phyloP scores from a whole-genome alignment of 2,329 filamentous ascomycete genomes.

The Albifimbria verrucaria region DNA sequence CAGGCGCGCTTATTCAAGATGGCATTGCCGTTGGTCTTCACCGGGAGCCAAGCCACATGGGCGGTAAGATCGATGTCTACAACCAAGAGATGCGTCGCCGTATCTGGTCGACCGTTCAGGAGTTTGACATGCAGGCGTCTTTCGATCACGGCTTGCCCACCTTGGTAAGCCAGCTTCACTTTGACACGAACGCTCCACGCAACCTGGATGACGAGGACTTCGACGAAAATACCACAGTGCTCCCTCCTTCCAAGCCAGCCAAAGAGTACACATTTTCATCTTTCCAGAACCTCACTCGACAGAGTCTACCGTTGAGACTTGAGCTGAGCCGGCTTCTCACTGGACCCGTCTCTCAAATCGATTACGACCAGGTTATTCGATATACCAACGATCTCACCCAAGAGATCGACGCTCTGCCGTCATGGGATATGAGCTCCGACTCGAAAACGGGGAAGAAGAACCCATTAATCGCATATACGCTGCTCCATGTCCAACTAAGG shows the following conservation, averaged over 20 bases:
- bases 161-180: constrained; percentile 53
- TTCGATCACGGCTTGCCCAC: constrained; percentile 60
- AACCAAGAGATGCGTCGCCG: constrained; percentile 60
- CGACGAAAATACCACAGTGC: constrained; percentile 46
- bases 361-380: constrained; percentile 60
- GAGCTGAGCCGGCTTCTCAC: constrained; percentile 56
- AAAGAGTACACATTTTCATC: constrained; percentile 57
- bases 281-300: constrained; percentile 55
- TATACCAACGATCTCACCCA: constrained; percentile 60
- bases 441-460: constrained; percentile 43
- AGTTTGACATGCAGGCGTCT: constrained; percentile 60
- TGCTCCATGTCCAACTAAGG: constrained; percentile 57
- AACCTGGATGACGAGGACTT: constrained; percentile 59
- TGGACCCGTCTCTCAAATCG: constrained; percentile 50
- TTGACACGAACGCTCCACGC: constrained; percentile 51
- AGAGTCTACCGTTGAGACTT: constrained; percentile 52
- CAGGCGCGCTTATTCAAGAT: constrained; percentile 54
- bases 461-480: constrained; percentile 55
- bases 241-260: constrained; percentile 49
- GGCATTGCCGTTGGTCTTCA: constrained; percentile 58
- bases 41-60: constrained; percentile 54
- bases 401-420: constrained; percentile 57
- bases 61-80: constrained; percentile 53
- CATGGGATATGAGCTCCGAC: constrained; percentile 44
- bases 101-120: constrained; percentile 59